Percentiles rank a stretch among this genome's conserved stretches.
These are phyloP conservation scores for Dryadomyces sulphureus DNA, from an alignment of 2,329 filamentous ascomycete species.

Conservation along the genomic window DNA sequence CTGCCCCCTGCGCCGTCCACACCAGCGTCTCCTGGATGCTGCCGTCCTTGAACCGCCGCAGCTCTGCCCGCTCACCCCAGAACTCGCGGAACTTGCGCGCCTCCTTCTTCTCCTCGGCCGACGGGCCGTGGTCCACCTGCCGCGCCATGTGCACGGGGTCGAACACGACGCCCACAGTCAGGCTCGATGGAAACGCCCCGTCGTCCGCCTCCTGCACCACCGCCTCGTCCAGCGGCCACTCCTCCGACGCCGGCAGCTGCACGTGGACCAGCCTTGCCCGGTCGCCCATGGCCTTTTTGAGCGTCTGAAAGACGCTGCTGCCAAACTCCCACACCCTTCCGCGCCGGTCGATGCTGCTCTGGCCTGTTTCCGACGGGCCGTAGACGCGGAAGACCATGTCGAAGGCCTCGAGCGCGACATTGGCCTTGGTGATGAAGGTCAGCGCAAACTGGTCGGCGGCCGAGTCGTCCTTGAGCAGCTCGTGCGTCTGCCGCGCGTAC, in stretches of 20 bases:
- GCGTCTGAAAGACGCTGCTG: constrained; percentile 44
- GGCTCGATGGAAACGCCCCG: neutral
- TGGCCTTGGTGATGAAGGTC: constrained; percentile 57
- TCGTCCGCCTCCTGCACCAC: constrained; percentile 6
- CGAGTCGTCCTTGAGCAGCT: constrained; percentile 57
- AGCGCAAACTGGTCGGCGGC: constrained; percentile 70
- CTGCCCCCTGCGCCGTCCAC: constrained; percentile 53
- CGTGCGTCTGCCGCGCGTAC: constrained; percentile 60
- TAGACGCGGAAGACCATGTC: constrained; percentile 30
- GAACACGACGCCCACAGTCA: constrained; percentile 49
- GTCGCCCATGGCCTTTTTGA: constrained; percentile 61
- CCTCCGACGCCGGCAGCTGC: constrained; percentile 20
- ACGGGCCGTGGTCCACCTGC: constrained; percentile 74
- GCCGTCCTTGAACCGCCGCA: constrained; percentile 84
- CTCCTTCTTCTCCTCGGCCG: constrained; percentile 72
- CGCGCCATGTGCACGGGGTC: constrained; percentile 59
- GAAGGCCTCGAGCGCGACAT: constrained; percentile 38
- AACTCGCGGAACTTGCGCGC: constrained; percentile 73
- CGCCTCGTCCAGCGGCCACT: constrained; percentile 33
- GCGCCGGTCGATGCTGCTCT: constrained; percentile 18
- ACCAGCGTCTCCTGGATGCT: constrained; percentile 85
- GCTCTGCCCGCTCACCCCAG: constrained; percentile 87
- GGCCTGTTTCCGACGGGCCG: constrained; percentile 4
- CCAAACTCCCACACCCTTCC: constrained; percentile 31
- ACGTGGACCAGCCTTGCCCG: constrained; percentile 56